Percentiles rank a stretch among this genome's conserved stretches.
phyloP scores from a whole-genome alignment of 1,139 yeast species.

The Ogataea hybrid region DNA sequence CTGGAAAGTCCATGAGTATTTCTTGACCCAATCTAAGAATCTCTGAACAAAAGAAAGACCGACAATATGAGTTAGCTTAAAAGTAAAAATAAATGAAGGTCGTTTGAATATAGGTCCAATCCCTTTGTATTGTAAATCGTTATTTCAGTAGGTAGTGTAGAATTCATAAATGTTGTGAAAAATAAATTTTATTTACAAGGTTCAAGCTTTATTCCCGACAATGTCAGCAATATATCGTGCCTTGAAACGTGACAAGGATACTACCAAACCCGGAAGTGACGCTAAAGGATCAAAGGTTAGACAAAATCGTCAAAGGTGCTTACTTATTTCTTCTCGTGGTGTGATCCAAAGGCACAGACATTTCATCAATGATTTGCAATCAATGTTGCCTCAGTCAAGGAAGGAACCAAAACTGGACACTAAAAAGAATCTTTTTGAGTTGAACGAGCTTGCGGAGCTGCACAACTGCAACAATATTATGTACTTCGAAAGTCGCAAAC shows the following conservation, averaged over 20 bases:
- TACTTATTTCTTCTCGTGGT: constrained; percentile 92
- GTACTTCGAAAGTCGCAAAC: constrained; percentile 96
- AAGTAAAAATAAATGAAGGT: too few relatives aligned
- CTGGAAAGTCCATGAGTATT: too few relatives aligned
- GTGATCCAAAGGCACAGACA: constrained; percentile 95
- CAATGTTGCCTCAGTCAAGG: constrained; percentile 89
- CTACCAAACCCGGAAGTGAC: constrained; percentile 24
- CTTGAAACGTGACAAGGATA: constrained; percentile 33
- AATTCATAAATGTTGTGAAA: neutral
- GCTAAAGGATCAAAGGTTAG: constrained; percentile 7
- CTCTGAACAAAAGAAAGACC: too few relatives aligned
- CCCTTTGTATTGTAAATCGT: too few relatives aligned
- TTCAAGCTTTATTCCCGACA: neutral
- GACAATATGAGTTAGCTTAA: too few relatives aligned
- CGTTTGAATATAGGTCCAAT: too few relatives aligned
- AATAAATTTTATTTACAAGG: neutral
- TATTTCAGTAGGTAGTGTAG: neutral
- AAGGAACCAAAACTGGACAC: constrained; percentile 96
- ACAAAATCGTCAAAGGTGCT: constrained; percentile 70
- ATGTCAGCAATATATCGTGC: constrained; percentile 49
- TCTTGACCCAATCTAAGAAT: too few relatives aligned
- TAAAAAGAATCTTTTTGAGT: constrained; percentile 81
- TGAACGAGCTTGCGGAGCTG: constrained; percentile 94
- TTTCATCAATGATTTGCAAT: constrained; percentile 74
- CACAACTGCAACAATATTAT: constrained; percentile 95